phyloP scores from a whole-genome alignment of 192 early-diverging fungal species.

The Blastocladiella britannica region DNA sequence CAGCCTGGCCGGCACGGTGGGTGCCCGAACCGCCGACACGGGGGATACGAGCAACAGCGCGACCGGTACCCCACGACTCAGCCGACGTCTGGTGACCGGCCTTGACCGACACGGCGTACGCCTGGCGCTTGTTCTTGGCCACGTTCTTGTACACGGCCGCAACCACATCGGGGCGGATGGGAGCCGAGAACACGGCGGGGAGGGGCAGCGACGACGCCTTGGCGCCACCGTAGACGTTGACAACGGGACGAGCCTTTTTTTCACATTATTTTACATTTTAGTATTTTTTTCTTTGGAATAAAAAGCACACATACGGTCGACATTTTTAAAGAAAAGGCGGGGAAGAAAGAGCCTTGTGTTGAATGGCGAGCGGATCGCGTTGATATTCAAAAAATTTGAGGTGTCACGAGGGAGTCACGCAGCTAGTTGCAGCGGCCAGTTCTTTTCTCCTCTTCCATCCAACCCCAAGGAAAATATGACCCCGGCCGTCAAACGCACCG shows the following conservation, averaged over 20 bases:
- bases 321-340: too few species aligned
- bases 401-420: too few species aligned
- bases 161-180: conserved; percentile 91
- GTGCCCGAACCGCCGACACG: conserved; percentile 92
- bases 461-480: too few species aligned
- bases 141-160: conserved; percentile 92
- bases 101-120: conserved; percentile 84
- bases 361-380: too few species aligned
- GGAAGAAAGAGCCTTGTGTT: too few species aligned
- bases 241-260: conserved; percentile 65
- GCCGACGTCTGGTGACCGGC: conserved; percentile 98
- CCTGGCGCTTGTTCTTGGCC: conserved; percentile 96
- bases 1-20: conserved; percentile 91
- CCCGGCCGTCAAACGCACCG: too few species aligned
- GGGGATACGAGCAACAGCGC: conserved; percentile 97
- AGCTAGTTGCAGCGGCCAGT: too few species aligned
- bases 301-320: too few species aligned
- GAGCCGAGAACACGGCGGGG: conserved; percentile 84
- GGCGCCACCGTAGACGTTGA: conserved; percentile 67
- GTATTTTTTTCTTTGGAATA: too few species aligned
- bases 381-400: too few species aligned
- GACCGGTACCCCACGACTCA: conserved; percentile 94
- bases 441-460: too few species aligned
- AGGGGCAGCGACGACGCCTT: conserved; percentile 56
- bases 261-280: too few species aligned